Percentiles rank a stretch among this genome's conserved stretches.
Conservation (phyloP, 768 basidiomycete species). For the Kwoniella sp. region DNA sequence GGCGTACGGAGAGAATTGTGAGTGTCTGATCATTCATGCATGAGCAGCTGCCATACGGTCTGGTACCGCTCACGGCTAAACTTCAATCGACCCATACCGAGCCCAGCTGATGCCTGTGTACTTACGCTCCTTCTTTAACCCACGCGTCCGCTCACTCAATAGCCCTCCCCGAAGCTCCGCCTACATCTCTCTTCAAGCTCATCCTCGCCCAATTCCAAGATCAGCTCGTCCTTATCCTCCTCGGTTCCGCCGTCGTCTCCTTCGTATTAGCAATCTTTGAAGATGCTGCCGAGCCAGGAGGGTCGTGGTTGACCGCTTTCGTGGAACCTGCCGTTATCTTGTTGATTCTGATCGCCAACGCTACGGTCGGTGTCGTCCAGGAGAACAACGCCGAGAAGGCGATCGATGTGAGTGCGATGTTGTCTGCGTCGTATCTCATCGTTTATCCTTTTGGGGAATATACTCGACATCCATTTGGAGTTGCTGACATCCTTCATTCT, state of each 20-base stretch:
- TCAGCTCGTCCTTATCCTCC: slow-evolving; percentile 93
- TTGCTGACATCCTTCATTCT: slow-evolving; percentile 1
- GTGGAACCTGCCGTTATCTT: slow-evolving; percentile 95
- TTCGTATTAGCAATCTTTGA: slow-evolving; percentile 90
- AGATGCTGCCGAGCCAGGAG: slow-evolving; percentile 66
- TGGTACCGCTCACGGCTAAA: not conserved
- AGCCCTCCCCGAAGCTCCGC: slow-evolving; percentile 91
- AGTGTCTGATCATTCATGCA: slow-evolving; percentile 13
- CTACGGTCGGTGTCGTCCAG: slow-evolving; percentile 95
- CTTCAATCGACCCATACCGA: too few relatives aligned
- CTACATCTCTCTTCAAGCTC: slow-evolving; percentile 89
- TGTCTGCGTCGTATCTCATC: too few relatives aligned
- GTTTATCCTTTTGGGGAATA: too few relatives aligned
- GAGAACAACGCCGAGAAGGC: slow-evolving; percentile 95
- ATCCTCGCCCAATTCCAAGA: slow-evolving; percentile 99
- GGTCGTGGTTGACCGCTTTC: slow-evolving; percentile 72
- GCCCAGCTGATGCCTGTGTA: too few relatives aligned
- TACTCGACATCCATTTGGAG: too few relatives aligned
- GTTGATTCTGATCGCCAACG: slow-evolving; percentile 93
- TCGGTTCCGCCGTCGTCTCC: slow-evolving; percentile 89
- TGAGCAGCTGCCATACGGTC: slow-evolving; percentile 9
- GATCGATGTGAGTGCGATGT: slow-evolving; percentile 77
- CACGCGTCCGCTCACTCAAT: slow-evolving; percentile 15
- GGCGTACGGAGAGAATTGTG: slow-evolving; percentile 76
- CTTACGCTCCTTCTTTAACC: too few relatives aligned